These are phyloP conservation scores for Suillus fuscotomentosus DNA, from an alignment of 768 basidiomycete species.

Conservation along the genomic window DNA sequence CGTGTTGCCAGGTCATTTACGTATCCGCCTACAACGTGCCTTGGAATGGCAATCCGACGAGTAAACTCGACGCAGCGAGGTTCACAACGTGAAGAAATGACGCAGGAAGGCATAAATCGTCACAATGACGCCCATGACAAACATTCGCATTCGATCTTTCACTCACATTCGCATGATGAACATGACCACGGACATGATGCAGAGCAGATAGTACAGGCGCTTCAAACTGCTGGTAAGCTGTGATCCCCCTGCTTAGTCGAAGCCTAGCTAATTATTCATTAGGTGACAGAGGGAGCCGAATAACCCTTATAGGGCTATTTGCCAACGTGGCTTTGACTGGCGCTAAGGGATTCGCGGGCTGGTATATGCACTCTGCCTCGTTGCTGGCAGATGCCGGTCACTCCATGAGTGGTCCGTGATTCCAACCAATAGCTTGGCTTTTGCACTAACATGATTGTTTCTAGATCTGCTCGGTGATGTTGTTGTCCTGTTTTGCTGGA, in stretches of 20 bases:
- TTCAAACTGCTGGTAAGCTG: slow-evolving; percentile 61
- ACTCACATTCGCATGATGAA: slow-evolving; percentile 64
- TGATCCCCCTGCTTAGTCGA: neutral
- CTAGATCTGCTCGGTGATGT: slow-evolving; percentile 86
- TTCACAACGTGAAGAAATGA: slow-evolving; percentile 28
- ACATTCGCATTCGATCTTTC: slow-evolving; percentile 66
- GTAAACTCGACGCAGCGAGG: slow-evolving; percentile 16
- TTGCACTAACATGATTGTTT: slow-evolving; percentile 9
- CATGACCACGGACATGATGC: slow-evolving; percentile 59
- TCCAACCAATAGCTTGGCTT: neutral
- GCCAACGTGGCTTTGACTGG: slow-evolving; percentile 81
- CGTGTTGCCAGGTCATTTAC: slow-evolving; percentile 16
- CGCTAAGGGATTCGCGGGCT: slow-evolving; percentile 85
- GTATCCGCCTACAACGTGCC: neutral
- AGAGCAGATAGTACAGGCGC: slow-evolving; percentile 65
- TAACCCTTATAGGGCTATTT: slow-evolving; percentile 82
- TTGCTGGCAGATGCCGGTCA: slow-evolving; percentile 94
- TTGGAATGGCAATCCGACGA: slow-evolving; percentile 22
- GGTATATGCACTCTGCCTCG: slow-evolving; percentile 87
- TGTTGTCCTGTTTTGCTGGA: slow-evolving; percentile 88
- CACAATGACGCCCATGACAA: slow-evolving; percentile 32
- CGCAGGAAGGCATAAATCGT: slow-evolving; percentile 32
- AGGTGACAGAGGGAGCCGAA: slow-evolving; percentile 81
- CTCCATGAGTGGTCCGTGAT: slow-evolving; percentile 71
- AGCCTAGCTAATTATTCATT: slow-evolving; percentile 4